Evolutionary conservation across 2,329 filamentous ascomycete species (phyloP).

Genomic region (Phaeosphaeriaceae sp.): DNA sequence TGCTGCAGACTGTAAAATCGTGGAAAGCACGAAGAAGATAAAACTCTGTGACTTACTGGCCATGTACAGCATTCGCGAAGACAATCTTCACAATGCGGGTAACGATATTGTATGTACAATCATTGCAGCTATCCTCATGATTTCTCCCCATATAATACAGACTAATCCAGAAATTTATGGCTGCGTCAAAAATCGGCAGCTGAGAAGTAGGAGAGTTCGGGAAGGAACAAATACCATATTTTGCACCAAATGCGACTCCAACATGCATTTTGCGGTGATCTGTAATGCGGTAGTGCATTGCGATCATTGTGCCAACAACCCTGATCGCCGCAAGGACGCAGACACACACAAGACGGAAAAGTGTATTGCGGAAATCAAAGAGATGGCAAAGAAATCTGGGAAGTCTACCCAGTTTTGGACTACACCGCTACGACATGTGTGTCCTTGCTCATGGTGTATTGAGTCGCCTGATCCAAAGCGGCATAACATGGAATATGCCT

Average conservation of each 20-base stretch:
- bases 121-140: slow-evolving; percentile 10
- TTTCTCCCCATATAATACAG: background rate
- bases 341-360: background rate
- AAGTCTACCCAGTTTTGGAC: background rate
- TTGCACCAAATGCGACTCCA: background rate
- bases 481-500: background rate
- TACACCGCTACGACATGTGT: background rate
- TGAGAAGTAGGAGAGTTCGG: background rate
- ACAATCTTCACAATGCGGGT: slow-evolving; percentile 20
- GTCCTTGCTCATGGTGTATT: slow-evolving; percentile 11
- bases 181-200: background rate
- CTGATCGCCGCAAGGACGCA: background rate
- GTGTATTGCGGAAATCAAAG: background rate
- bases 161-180: background rate
- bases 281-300: background rate
- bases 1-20: slow-evolving; percentile 15
- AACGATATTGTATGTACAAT: slow-evolving; percentile 20
- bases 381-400: background rate
- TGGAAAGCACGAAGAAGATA: background rate
- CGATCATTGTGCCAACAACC: background rate
- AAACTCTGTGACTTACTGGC: slow-evolving; percentile 8
- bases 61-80: slow-evolving; percentile 3
- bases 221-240: background rate
- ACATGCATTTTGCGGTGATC: background rate
- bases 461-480: slow-evolving; percentile 5